phyloP scores from a whole-genome alignment of 2,329 filamentous ascomycete genomes.

The Ophiostoma piceae region DNA sequence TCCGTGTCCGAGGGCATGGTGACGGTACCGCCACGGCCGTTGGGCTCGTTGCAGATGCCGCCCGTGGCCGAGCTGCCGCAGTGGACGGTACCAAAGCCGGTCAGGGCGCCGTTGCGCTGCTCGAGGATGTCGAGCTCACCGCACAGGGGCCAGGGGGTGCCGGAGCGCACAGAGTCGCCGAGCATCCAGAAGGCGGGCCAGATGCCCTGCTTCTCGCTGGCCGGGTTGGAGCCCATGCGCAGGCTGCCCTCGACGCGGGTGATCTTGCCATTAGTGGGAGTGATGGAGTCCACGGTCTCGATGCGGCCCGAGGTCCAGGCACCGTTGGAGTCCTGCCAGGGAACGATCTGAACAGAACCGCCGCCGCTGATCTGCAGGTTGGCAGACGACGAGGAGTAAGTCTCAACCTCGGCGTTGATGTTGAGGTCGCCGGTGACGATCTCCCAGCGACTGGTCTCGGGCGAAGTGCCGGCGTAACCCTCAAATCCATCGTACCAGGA shows the following conservation, averaged over 20 bases:
- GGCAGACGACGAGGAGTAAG: conserved; percentile 42
- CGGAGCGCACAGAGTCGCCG: conserved; percentile 45
- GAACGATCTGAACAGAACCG: conserved; percentile 48
- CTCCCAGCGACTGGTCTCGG: conserved; percentile 40
- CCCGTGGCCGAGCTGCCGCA: conserved; percentile 41
- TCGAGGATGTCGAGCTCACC: conserved; percentile 57
- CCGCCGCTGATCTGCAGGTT: conserved; percentile 50
- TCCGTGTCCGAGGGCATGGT: conserved; percentile 36
- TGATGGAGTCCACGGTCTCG: conserved; percentile 46
- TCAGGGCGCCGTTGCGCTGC: conserved; percentile 46
- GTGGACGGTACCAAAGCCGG: conserved; percentile 48
- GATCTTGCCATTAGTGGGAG: conserved; percentile 41
- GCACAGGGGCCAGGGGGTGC: conserved; percentile 47
- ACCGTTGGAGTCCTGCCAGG: conserved; percentile 39
- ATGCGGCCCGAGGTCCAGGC: conserved; percentile 53
- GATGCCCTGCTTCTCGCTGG: conserved; percentile 45
- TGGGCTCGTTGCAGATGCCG: conserved; percentile 49
- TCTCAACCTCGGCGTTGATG: conserved; percentile 52
- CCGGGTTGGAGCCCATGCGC: conserved; percentile 42
- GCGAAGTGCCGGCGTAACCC: conserved; percentile 35
- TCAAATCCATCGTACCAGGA: conserved; percentile 44
- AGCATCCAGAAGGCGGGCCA: conserved; percentile 58
- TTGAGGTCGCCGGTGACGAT: conserved; percentile 53
- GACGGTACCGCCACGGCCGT: conserved; percentile 37
- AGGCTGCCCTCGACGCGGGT: conserved; percentile 45